A percentile compares a stretch with the other conserved stretches of the same genome.
Conservation (phyloP, 768 basidiomycete genomes). For the Lactarius pseudohatsudake region DNA sequence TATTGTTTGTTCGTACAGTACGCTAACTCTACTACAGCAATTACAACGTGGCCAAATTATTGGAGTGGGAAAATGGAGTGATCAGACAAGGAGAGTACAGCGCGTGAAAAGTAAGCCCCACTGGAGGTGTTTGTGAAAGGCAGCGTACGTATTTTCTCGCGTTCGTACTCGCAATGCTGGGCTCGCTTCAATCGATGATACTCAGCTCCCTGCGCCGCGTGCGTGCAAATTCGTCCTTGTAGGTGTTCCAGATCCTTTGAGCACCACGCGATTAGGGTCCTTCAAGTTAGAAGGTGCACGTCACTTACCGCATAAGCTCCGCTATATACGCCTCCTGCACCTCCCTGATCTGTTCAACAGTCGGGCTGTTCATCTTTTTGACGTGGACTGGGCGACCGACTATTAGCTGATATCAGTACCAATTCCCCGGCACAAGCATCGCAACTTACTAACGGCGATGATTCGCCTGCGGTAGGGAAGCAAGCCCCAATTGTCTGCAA, state of each 20-base stretch:
- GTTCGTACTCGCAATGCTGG: not conserved
- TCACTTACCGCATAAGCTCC: constrained; percentile 78
- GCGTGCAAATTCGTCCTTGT: constrained; percentile 92
- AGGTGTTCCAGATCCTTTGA: constrained; percentile 91
- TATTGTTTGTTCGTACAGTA: constrained; percentile 23
- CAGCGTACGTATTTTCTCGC: constrained; percentile 4
- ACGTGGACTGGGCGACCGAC: constrained; percentile 90
- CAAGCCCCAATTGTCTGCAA: constrained; percentile 87
- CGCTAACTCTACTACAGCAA: constrained; percentile 18
- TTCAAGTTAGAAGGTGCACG: constrained; percentile 3
- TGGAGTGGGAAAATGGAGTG: not conserved
- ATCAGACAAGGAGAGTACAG: not conserved
- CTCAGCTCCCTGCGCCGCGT: constrained; percentile 73
- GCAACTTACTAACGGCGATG: constrained; percentile 88
- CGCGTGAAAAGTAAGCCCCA: not conserved
- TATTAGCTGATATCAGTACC: constrained; percentile 35
- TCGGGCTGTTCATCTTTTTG: constrained; percentile 72
- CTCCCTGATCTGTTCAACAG: constrained; percentile 73
- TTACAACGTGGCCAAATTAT: constrained; percentile 5
- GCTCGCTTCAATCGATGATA: constrained; percentile 60
- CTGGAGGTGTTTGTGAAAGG: not conserved
- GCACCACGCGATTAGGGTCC: constrained; percentile 8
- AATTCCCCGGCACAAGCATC: not conserved
- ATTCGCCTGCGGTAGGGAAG: constrained; percentile 96
- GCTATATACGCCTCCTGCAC: constrained; percentile 88